Conservation (phyloP, 2,329 filamentous ascomycete genomes). For the Pyricularia grisea region DNA sequence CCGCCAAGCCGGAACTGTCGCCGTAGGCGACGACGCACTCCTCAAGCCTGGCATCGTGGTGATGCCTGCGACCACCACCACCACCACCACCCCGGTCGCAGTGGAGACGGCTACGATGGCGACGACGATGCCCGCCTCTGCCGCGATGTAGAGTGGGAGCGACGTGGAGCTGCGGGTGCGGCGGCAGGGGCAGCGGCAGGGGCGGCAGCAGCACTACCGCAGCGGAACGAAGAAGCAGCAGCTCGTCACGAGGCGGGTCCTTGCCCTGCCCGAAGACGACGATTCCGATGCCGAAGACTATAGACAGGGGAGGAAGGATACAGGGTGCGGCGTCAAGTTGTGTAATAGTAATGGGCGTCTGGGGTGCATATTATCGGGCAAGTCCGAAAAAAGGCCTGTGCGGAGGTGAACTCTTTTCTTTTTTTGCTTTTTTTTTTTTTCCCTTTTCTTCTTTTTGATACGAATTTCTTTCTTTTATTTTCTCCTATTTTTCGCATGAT, state of each 20-base stretch:
- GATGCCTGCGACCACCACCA: too few relatives aligned
- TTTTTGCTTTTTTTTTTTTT: too few relatives aligned
- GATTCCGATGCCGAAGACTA: not conserved
- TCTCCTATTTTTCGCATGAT: not conserved
- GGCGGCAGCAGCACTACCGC: too few relatives aligned
- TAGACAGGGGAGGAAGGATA: not conserved
- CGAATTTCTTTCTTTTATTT: not conserved
- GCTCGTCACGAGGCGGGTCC: not conserved
- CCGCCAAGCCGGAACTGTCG: not conserved
- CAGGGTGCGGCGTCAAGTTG: not conserved
- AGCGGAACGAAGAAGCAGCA: not conserved
- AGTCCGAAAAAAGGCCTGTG: not conserved
- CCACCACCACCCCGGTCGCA: too few relatives aligned
- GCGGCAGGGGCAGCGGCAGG: too few relatives aligned
- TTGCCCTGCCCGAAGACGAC: not conserved
- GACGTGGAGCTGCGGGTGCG: not conserved
- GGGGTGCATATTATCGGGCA: not conserved
- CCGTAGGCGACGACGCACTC: not conserved
- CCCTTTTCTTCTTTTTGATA: not conserved
- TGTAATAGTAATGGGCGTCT: not conserved
- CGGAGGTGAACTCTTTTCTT: not conserved
- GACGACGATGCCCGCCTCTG: not conserved
- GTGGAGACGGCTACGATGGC: too few relatives aligned
- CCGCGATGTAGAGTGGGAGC: not conserved
- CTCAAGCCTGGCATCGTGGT: not conserved